Evolutionary conservation across 352 stramenopile species (phyloP).

Genomic region (Pythium guiyangense): DNA sequence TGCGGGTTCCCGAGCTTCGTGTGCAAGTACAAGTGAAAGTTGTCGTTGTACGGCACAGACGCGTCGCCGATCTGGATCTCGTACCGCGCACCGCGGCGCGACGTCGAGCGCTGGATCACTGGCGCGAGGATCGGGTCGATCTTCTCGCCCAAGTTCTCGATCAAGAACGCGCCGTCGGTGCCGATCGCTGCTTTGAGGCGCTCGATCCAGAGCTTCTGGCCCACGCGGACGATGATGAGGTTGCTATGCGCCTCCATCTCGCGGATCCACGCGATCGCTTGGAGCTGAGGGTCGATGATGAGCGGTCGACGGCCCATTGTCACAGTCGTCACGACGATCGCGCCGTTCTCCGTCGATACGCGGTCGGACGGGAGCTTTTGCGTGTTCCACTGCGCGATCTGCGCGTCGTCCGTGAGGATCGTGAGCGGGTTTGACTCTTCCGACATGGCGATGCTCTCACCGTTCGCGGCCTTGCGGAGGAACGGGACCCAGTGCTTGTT

Average conservation of each 20-base stretch:
- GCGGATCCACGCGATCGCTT: slow-evolving; percentile 92
- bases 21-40: slow-evolving; percentile 93
- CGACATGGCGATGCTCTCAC: slow-evolving; percentile 89
- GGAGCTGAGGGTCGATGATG: slow-evolving; percentile 93
- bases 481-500: slow-evolving; percentile 92
- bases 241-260: slow-evolving; percentile 91
- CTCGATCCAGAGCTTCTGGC: slow-evolving; percentile 93
- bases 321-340: slow-evolving; percentile 90
- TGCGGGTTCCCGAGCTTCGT: slow-evolving; percentile 95
- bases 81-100: slow-evolving; percentile 89
- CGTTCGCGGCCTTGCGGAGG: slow-evolving; percentile 80
- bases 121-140: slow-evolving; percentile 92
- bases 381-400: slow-evolving; percentile 94
- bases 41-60: slow-evolving; percentile 92
- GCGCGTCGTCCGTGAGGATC: slow-evolving; percentile 90
- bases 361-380: slow-evolving; percentile 90
- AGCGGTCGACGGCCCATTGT: slow-evolving; percentile 88
- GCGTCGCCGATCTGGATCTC: slow-evolving; percentile 95
- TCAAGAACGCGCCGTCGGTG: slow-evolving; percentile 90
- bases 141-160: slow-evolving; percentile 94
- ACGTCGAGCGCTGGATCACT: slow-evolving; percentile 93
- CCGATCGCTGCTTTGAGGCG: slow-evolving; percentile 93
- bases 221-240: slow-evolving; percentile 92
- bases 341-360: slow-evolving; percentile 92
- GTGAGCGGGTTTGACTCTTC: slow-evolving; percentile 85